A percentile compares a stretch with the other conserved stretches of the same genome.
phyloP scores from a whole-genome alignment of 257 asterid species.

The Nicotiana tomentosiformis region DNA sequence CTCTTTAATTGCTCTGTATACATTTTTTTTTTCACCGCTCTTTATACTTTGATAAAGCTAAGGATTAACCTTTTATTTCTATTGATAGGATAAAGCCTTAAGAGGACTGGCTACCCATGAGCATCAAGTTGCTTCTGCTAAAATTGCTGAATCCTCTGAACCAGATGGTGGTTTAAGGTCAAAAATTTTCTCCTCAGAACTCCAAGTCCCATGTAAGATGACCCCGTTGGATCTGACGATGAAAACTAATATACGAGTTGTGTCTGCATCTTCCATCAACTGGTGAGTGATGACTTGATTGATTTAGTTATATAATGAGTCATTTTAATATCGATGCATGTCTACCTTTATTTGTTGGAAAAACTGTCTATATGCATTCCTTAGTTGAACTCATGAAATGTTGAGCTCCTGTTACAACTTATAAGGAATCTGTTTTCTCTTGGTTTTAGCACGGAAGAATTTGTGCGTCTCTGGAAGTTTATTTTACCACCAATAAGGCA shows the following conservation, averaged over 20 bases:
- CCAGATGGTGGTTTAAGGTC: constrained; percentile 23
- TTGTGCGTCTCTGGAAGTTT: background rate
- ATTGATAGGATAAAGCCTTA: constrained; percentile 69
- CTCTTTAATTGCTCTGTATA: constrained; percentile 3
- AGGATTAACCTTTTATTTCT: background rate
- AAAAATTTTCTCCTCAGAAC: constrained; percentile 41
- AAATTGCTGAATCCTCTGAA: constrained; percentile 30
- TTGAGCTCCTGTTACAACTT: too few species aligned
- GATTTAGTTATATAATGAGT: background rate
- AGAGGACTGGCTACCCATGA: constrained; percentile 64
- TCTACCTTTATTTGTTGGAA: background rate
- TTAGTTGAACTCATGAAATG: background rate
- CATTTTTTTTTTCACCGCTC: background rate
- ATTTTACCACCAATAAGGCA: background rate
- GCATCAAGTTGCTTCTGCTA: constrained; percentile 38
- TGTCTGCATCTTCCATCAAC: constrained; percentile 66
- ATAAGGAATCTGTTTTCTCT: too few species aligned
- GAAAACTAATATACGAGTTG: constrained; percentile 62
- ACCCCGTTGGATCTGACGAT: constrained; percentile 82
- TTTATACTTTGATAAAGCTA: constrained; percentile 13
- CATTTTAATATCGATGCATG: background rate
- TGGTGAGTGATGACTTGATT: constrained; percentile 46
- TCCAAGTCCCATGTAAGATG: constrained; percentile 49
- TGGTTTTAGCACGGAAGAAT: background rate
- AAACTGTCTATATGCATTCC: background rate